A percentile compares a stretch with the other conserved stretches of the same genome.
Evolutionary conservation across 2,329 filamentous ascomycete species (phyloP).

Genomic region (Rutstroemia sp.): DNA sequence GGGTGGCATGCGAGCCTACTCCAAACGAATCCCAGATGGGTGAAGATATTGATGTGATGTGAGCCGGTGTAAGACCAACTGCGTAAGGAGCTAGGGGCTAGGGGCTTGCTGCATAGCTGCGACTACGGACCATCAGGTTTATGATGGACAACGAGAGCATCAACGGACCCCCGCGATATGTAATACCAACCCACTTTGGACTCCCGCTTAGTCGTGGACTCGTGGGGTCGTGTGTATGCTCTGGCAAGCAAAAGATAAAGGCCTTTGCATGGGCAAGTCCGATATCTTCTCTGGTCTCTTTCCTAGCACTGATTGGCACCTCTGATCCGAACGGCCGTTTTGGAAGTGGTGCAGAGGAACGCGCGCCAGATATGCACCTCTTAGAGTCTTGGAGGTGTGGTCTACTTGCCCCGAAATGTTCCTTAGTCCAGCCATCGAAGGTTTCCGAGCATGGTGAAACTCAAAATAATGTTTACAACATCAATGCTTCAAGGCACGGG

Average conservation of each 20-base stretch:
- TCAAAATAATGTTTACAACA: not conserved
- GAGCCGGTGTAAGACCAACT: not conserved
- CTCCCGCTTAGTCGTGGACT: too few relatives aligned
- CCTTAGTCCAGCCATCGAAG: not conserved
- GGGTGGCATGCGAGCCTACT: not conserved
- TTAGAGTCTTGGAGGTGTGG: not conserved
- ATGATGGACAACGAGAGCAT: not conserved
- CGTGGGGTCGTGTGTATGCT: too few relatives aligned
- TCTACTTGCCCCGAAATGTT: not conserved
- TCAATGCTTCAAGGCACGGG: not conserved
- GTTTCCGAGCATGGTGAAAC: not conserved
- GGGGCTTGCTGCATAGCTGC: conserved; percentile 2
- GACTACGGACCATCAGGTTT: conserved; percentile 1
- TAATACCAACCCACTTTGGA: too few relatives aligned
- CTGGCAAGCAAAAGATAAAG: too few relatives aligned
- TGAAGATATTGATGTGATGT: not conserved
- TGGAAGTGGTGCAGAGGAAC: not conserved
- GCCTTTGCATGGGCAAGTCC: too few relatives aligned
- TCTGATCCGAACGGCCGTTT: not conserved
- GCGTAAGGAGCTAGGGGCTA: not conserved
- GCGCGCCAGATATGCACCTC: not conserved
- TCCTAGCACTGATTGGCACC: too few relatives aligned
- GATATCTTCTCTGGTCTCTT: too few relatives aligned
- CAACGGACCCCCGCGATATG: too few relatives aligned
- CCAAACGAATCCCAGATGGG: not conserved